Conservation (phyloP, 2,329 filamentous ascomycete genomes). For the Aureobasidium sp. region DNA sequence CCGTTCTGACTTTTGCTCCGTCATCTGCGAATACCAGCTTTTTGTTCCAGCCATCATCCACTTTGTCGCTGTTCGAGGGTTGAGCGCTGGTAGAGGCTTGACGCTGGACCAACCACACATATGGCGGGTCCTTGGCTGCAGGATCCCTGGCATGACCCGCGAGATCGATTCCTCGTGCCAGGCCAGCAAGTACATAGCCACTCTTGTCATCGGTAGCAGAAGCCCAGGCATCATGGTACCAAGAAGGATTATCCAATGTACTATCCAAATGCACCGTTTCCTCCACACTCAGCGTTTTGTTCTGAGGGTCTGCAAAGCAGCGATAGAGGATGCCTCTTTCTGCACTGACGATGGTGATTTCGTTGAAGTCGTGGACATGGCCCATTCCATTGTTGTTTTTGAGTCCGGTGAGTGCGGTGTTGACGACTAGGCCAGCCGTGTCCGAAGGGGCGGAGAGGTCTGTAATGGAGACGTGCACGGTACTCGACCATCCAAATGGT, state of each 20-base stretch:
- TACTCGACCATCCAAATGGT: slow-evolving; percentile 35
- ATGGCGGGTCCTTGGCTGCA: slow-evolving; percentile 35
- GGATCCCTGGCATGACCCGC: slow-evolving; percentile 31
- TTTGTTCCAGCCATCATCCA: slow-evolving; percentile 34
- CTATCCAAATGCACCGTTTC: slow-evolving; percentile 41
- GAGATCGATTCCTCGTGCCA: slow-evolving; percentile 39
- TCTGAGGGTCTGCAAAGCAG: slow-evolving; percentile 14
- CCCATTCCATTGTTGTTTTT: slow-evolving; percentile 53
- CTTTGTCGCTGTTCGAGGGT: background rate
- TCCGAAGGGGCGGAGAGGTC: background rate
- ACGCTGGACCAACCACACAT: slow-evolving; percentile 40
- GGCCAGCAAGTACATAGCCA: slow-evolving; percentile 47
- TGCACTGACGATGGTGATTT: slow-evolving; percentile 35
- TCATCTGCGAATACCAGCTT: slow-evolving; percentile 54
- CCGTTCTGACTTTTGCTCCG: slow-evolving; percentile 43
- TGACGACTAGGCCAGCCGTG: slow-evolving; percentile 34
- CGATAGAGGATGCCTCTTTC: slow-evolving; percentile 44
- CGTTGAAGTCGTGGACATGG: slow-evolving; percentile 28
- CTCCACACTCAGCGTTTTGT: slow-evolving; percentile 33
- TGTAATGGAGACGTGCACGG: slow-evolving; percentile 17
- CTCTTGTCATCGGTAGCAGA: slow-evolving; percentile 42
- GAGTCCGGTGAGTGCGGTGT: slow-evolving; percentile 39
- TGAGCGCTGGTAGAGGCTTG: background rate
- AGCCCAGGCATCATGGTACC: slow-evolving; percentile 49
- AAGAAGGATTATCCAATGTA: slow-evolving; percentile 52